Evolutionary conservation across 1,284 basidiomycete genomes (phyloP), one percentile per base, ranked within the genome.

Genomic region (Leccinum subrobustum): DNA sequence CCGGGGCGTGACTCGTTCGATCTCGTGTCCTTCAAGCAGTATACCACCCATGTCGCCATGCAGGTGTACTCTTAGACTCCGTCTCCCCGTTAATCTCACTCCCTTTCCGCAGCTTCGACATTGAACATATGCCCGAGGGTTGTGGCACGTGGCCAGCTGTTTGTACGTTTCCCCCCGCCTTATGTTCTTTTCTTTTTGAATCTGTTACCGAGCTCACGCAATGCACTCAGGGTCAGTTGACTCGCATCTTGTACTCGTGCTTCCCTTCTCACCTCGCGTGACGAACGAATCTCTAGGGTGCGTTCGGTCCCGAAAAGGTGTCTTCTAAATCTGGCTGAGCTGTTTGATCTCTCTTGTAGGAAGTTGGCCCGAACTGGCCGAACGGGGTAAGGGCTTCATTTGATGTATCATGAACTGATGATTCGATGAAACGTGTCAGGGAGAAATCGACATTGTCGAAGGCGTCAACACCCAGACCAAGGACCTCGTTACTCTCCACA

Each of bases 361-460:
- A 70, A 56, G 52, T 72, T 4, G 71, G 69, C 6, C 0, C n/a
- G 4, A 47, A 70, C 44, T 70, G 71, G 69, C 69, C 69, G 0
- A 48, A 71, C 3, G 62, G 66, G 55, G 70, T 65, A 55, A 44
- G 39, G 16, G n/a, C 11, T 4, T 6, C 18, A n/a, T 14, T 16
- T 3, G 7, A 11, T 33, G 42, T 44, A 12, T 44, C 42, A 12
- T 9, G 1, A 4, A 11, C 31, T 31, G 3, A 29, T 11, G 63
- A 12, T 47, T 31, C 25, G 11, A 56, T 18, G 31, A 20, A 29
- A 20, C 16, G 5, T 9, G 2, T 53, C 7, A 73, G 71, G 70
- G 85, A 6, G 85, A 91, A 71, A 78, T 89, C 35, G 88, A 90
- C 70, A 87, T 91, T 54, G 59, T 91, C 29, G 89, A 91, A 71